Conservation (phyloP, 139 green algal species). For the Chlorokybus atmophyticus region DNA sequence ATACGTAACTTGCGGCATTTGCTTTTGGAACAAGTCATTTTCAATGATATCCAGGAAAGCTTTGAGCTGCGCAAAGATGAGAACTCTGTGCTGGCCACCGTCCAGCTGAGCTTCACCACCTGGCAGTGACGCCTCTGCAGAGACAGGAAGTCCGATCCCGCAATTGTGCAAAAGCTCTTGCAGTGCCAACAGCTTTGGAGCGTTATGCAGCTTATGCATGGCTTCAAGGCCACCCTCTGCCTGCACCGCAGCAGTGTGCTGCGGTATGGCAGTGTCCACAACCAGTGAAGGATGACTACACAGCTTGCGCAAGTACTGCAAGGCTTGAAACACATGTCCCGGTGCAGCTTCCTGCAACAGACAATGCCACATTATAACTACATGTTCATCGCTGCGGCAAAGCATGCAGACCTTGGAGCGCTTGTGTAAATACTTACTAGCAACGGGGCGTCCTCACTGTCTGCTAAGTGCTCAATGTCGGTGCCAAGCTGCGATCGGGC, state of each 20-base stretch:
- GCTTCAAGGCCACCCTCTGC: background rate
- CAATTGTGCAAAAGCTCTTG: constrained; percentile 72
- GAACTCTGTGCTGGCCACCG: constrained; percentile 54
- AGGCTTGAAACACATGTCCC: constrained; percentile 47
- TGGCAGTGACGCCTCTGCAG: too few species aligned
- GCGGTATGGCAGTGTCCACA: constrained; percentile 44
- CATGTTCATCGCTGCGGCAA: background rate
- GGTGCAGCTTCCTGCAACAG: background rate
- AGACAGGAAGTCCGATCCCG: constrained; percentile 43
- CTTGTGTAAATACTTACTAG: too few species aligned
- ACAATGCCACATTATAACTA: background rate
- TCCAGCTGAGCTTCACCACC: too few species aligned
- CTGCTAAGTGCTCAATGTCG: too few species aligned
- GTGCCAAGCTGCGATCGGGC: background rate
- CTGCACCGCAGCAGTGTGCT: constrained; percentile 36
- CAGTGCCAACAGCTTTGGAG: constrained; percentile 85
- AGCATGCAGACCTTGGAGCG: too few species aligned
- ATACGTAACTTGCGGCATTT: constrained; percentile 47
- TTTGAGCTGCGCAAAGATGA: constrained; percentile 92
- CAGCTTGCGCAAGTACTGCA: constrained; percentile 85
- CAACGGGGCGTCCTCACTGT: too few species aligned
- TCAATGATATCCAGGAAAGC: constrained; percentile 79
- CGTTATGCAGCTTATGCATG: constrained; percentile 37
- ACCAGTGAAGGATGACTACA: constrained; percentile 87
- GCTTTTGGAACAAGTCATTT: constrained; percentile 40